Base-by-base conservation (phyloP, 2,329 filamentous ascomycete species). In the Onygenales sp. region DNA sequence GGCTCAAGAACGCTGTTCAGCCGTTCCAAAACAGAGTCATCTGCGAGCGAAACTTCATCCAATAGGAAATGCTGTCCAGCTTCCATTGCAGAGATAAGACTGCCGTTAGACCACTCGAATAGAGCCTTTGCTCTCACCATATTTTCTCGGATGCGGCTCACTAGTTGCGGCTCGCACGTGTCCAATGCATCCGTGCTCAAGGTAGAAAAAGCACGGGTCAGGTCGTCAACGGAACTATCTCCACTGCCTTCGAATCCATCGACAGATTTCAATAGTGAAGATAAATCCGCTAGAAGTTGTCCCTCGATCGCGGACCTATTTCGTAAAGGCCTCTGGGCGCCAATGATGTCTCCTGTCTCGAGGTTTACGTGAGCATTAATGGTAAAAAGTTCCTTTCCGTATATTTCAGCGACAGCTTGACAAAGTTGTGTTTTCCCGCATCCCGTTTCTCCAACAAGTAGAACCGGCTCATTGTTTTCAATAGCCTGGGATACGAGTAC, bases 291-390 rank as follows among this genome's bases (percentile, higher is more conserved):
- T 34, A 76, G 74, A 33, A 97, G 73, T 1, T 80, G 69, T 32
- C 86, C 81, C 37, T 87, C 73, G 36, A 95, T 82, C 1, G 82
- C 82, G 11, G 84, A 82, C 42, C 91, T 82, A 66, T 97, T 97
- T 58, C 94, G 81, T 21, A 97, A 82, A 3, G 93, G 93, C 55
- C 93, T 77, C 68, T 98, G 93, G 2, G 93, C 93, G 58, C 93
- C 93, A 59, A 99, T 97, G 9, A 99, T 77, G 68, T 99, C 93
- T 13, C 93, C 92, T 0, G 94, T 97, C 68, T 99, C 94, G 0
- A 93, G 91, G 59, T 98, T 99, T 61, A 97, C 92, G 69, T 99
- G 94, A 2, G 94, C 93, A 65, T 98, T 99, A 63, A 98, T 86
- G 61, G 92, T 93, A 60, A 91, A 84, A 40, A 99, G 74, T 57